Base-by-base conservation (phyloP, 768 basidiomycete species). In the Boletellus sp. region DNA sequence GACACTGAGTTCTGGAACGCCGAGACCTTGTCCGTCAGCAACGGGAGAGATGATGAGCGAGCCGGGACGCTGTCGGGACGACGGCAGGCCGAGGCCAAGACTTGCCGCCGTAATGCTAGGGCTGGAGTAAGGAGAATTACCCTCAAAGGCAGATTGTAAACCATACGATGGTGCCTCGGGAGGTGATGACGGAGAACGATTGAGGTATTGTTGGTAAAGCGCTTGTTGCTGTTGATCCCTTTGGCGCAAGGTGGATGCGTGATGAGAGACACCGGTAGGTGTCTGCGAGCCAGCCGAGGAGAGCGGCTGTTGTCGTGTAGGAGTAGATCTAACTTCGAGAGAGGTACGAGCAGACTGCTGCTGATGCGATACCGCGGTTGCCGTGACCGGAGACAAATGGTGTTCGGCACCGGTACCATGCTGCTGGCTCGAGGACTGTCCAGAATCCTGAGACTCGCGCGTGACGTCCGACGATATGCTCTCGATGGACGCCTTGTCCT, bases 181-280 rank as follows among this genome's bases (percentile, higher is more conserved):
- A 3, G 85, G 82, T 1, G 86, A 84, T 0, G 87, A 80, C 1
- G 90, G 89, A 0, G 93, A 93, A 17, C 85, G 81, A 52, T 84
- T 90, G 66, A 96, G 88, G 61, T 95, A 94, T 60, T 90, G 87
- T 55, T 84, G 86, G 67, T 95, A 96, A 26, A 90, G 70, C 10
- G 83, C 83, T 65, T 94, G 91, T 48, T 94, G 87, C 56, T 93
- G 87, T 65, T 90, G 87, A 55, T 96, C 94, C 45, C 83, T 80
- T 68, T 94, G 88, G 52, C 90, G 86, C 34, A 96, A 72, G 42
- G 86, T 82, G 13, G 81, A 68, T 4, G 79, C 73, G 41, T 83
- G 80, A n/a, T 75, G 72, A 9, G 80, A 87, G 10, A 88, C 77
- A 39, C 63, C 50, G 52, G 56, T 51, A 0, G 66, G 62, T 58